phyloP scores from a whole-genome alignment of 2,329 filamentous ascomycete species.

The Corniculantispora saksenae region DNA sequence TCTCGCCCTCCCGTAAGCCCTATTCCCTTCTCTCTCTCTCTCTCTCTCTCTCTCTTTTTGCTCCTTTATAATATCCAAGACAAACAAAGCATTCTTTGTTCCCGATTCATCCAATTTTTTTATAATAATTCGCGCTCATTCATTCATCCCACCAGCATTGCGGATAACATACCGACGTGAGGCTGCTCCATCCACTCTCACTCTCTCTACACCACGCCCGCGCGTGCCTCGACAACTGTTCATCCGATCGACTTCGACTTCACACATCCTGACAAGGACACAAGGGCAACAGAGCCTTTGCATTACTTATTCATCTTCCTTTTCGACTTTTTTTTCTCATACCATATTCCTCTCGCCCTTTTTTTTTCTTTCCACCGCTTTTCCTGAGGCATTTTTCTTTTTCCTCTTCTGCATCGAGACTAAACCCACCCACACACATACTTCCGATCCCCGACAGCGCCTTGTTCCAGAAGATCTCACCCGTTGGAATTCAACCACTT shows the following conservation, averaged over 20 bases:
- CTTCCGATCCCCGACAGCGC: neutral
- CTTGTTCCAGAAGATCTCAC: conserved; percentile 18
- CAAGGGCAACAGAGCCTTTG: neutral
- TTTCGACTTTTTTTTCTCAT: neutral
- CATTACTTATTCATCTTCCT: too few species aligned
- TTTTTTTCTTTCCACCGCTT: neutral
- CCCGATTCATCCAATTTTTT: conserved; percentile 70
- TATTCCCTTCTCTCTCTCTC: conserved; percentile 1
- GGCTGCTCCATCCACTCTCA: too few species aligned
- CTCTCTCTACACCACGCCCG: too few species aligned
- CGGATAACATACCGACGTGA: too few species aligned
- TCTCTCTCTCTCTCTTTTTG: neutral
- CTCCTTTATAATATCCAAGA: too few species aligned
- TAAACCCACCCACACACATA: neutral
- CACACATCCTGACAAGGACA: neutral
- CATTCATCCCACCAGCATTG: too few species aligned
- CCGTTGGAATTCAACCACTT: conserved; percentile 10
- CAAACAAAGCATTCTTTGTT: neutral
- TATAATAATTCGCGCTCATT: too few species aligned
- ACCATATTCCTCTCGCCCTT: neutral
- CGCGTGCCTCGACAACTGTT: too few species aligned
- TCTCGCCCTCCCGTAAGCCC: conserved; percentile 69
- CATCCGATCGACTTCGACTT: neutral
- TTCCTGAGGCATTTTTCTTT: neutral
- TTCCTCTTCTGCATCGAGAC: neutral